Conservation (phyloP, 768 basidiomycete genomes). For the Suillus hirtellus region DNA sequence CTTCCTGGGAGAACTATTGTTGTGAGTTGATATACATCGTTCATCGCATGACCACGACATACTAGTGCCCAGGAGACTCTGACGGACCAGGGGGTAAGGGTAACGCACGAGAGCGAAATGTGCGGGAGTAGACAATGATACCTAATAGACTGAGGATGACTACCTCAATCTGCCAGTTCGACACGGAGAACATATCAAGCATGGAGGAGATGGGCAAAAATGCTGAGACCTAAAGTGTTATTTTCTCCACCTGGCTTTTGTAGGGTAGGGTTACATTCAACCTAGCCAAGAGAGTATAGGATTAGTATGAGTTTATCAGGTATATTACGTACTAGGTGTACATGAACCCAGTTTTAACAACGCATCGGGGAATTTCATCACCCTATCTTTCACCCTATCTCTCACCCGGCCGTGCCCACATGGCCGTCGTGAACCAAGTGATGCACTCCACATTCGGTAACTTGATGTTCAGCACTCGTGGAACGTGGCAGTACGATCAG, state of each 20-base stretch:
- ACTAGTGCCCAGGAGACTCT: conserved; percentile 9
- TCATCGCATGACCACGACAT: background rate
- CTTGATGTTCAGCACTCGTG: too few species aligned
- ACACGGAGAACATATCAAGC: background rate
- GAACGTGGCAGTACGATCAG: too few species aligned
- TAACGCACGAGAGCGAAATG: background rate
- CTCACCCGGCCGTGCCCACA: too few species aligned
- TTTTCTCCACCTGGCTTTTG: conserved; percentile 1
- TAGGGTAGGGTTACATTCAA: background rate
- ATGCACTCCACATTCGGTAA: too few species aligned
- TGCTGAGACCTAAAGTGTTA: background rate
- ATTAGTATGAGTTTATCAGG: too few species aligned
- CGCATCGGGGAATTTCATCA: too few species aligned
- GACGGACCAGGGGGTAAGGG: conserved; percentile 11
- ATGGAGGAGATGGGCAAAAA: background rate
- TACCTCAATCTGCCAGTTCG: conserved; percentile 1
- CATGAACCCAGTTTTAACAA: too few species aligned
- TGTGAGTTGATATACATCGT: background rate
- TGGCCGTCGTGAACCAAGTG: too few species aligned
- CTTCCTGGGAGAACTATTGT: conserved; percentile 2
- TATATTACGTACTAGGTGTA: too few species aligned
- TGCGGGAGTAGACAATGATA: background rate
- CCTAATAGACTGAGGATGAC: background rate
- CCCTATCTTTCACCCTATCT: too few species aligned
- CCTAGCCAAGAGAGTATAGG: too few species aligned